phyloP scores from a whole-genome alignment of 441 rosid species.

The Pelargonium fulgidum region DNA sequence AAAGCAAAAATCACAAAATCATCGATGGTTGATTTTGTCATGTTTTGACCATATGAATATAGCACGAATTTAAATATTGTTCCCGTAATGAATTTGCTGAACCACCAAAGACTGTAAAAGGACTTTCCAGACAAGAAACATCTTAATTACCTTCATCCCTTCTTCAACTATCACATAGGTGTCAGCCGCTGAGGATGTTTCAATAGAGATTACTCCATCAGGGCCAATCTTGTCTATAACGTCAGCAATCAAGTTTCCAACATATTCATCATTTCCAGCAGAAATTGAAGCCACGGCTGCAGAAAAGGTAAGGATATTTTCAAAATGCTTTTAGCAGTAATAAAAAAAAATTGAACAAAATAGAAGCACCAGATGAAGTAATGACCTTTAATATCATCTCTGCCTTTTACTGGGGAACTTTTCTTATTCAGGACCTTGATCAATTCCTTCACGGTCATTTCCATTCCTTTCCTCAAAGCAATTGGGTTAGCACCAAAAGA shows the following conservation, averaged over 20 bases:
- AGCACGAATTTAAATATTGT: not conserved
- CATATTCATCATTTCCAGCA: conserved; percentile 80
- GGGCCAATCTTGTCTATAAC: conserved; percentile 73
- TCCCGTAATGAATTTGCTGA: not conserved
- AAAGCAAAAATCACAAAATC: not conserved
- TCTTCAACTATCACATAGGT: conserved; percentile 70
- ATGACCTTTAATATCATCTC: conserved; percentile 58
- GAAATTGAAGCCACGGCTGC: conserved; percentile 92
- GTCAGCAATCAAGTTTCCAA: conserved; percentile 71
- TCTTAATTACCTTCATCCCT: conserved; percentile 72
- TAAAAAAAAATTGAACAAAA: not conserved
- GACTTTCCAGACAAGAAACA: conserved; percentile 15
- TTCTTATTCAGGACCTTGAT: conserved; percentile 46
- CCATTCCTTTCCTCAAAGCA: conserved; percentile 68
- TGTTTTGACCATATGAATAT: not conserved
- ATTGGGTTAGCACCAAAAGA: conserved; percentile 82
- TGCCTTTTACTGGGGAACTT: conserved; percentile 63
- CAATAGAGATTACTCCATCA: conserved; percentile 78
- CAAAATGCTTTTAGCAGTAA: conserved; percentile 9
- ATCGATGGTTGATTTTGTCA: not conserved
- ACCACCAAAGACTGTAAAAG: conserved; percentile 2
- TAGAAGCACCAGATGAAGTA: conserved; percentile 2
- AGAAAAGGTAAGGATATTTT: conserved; percentile 15
- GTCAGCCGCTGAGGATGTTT: conserved; percentile 67
- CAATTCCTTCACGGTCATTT: conserved; percentile 58